Base-by-base conservation (phyloP, 2,329 filamentous ascomycete genomes). In the Ophiostoma populinum region DNA sequence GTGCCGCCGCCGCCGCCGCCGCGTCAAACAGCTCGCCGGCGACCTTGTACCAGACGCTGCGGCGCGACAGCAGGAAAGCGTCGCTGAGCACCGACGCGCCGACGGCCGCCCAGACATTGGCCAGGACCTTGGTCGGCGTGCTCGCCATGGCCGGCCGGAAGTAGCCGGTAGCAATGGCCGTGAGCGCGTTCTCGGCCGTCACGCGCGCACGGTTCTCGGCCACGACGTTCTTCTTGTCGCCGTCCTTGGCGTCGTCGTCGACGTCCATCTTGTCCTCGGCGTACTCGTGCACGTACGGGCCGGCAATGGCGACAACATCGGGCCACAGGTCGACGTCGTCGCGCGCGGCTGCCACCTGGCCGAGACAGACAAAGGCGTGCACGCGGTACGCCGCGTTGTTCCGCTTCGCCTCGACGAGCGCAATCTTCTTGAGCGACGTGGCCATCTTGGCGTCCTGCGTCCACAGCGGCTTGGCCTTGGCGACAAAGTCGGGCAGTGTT, bases 331-430 rank as follows among this genome's bases (percentile, higher is more conserved):
- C 70, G 12, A 82, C 49, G 47, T 86, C 78, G 47, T 86, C 77
- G 31, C 79, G 65, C 11, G 68, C 69, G 24, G 67, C 66, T n/a
- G 73, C 69, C 47, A 87, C 80, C 36, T 72, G 65, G 49, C 80
- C 85, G 5, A 94, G 59, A 22, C 71, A 74, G 36, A 61, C 59
- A 42, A 93, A 68, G 1, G 81, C 80, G 52, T 81, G 66, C 15
- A 78, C 76, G 11, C 80, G 72, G 54, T 95, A 98, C 7, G 63
- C 62, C n/a, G 75, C 70, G 48, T 94, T 94, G 50, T 86, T 87
- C 21, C 90, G 71, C 60, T 90, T 94, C 7, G 85, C 85, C 63
- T 98, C 90, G 38, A 87, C 70, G 12, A 87, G 53, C 5, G 70
- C 70, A 43, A 93, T 78, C 65, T 86, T 86, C 58, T 77, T 80